Evolutionary conservation across 2,329 filamentous ascomycete species (phyloP), one percentile per base, ranked within the genome.

Genomic region (Claviceps quebecensis): DNA sequence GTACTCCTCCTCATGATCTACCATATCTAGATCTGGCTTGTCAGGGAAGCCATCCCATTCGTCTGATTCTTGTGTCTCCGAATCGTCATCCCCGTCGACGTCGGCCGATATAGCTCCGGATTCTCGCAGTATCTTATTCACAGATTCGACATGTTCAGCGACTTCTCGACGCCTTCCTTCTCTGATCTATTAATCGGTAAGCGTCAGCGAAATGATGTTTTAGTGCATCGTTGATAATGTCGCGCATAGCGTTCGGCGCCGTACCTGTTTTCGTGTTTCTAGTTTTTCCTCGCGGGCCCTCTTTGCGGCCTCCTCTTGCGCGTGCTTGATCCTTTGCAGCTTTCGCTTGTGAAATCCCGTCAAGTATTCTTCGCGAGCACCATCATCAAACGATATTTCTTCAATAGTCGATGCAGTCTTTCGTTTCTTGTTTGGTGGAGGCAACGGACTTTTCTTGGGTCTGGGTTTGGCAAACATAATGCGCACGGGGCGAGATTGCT

Each of bases 331-430:
- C 39, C 93, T 79, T 65, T 88, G 85, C 50, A 86, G 71, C 68
- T 96, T 97, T 67, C 93, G 84, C 75, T 97, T 98, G 73, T 91
- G 90, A 69, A 98, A 98, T 2, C 93, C 93, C 0, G 89, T 96
- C 53, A 98, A 75, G 64, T 87, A 98, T 62, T 97, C 89, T 57
- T 85, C 73, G 57, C 93, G 83, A 45, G 86, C 86, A 55, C 76
- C 75, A 55, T 77, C 71, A 70, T 98, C 89, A 70, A 97, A 98
- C 49, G 73, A 80, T 66, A 98, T 84, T 65, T 95, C 87, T 62
- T 90, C 87, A 54, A 87, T 73, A 40, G 73, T 69, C 45, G 73
- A 71, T 14, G 74, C 63, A 55, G 67, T 66, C 65, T 85, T 87
- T 57, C 85, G 75, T 61, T 81, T 84, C 68, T 85, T 88, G n/a